Percentiles rank a stretch among this genome's conserved stretches.
Evolutionary conservation across 2,329 filamentous ascomycete species (phyloP).

Genomic region (Fusarium sp.): DNA sequence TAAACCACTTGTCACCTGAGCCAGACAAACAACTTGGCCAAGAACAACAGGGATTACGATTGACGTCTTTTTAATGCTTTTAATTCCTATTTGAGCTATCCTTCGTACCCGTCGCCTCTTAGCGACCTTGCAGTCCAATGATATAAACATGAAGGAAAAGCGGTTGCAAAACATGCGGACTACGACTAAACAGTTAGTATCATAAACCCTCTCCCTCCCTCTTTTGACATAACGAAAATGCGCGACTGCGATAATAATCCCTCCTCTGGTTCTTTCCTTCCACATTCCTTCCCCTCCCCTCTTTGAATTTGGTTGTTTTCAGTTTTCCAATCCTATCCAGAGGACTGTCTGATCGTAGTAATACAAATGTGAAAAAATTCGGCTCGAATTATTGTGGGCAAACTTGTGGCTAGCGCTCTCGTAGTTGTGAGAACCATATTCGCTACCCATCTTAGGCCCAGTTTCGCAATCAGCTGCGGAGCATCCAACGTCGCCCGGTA

Average conservation of each 20-base stretch:
- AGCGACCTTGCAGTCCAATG: constrained; percentile 26
- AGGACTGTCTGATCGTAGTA: constrained; percentile 30
- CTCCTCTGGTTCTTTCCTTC: background rate
- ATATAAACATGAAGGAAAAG: constrained; percentile 25
- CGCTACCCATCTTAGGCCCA: background rate
- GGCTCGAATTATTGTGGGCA: constrained; percentile 17
- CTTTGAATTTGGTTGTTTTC: background rate
- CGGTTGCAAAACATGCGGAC: background rate
- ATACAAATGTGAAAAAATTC: constrained; percentile 41
- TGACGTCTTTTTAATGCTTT: background rate
- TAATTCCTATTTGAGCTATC: constrained; percentile 14
- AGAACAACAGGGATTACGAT: background rate
- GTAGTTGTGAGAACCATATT: background rate
- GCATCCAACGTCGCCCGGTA: constrained; percentile 1
- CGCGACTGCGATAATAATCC: constrained; percentile 10
- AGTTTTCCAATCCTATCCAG: constrained; percentile 19
- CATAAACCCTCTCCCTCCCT: constrained; percentile 13
- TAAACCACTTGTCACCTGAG: background rate
- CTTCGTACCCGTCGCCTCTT: background rate
- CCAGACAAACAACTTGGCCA: background rate
- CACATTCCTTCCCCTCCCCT: constrained; percentile 2
- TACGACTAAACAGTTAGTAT: background rate
- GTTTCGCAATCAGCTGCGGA: constrained; percentile 1
- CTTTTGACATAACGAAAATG: constrained; percentile 38
- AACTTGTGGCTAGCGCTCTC: constrained; percentile 3